Base-by-base conservation (phyloP, 116 monocot genomes). In the Iris pallida region DNA sequence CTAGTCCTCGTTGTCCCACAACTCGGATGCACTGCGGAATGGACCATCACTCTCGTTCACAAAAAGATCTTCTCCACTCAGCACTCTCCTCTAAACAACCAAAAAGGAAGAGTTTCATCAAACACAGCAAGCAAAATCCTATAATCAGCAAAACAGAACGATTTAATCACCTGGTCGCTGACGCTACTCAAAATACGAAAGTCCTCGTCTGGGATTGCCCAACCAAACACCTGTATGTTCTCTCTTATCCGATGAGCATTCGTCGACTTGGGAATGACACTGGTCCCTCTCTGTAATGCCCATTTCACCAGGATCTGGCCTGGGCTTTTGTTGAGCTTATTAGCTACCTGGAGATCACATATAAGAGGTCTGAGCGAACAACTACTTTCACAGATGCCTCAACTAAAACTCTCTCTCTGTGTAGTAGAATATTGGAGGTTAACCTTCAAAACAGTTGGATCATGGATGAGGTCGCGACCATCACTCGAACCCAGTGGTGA, bases 221-320 rank as follows among this genome's bases (percentile, higher is more conserved):
- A 89, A 7, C 82, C 79, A 63, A 89, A 82, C 0, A 89, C 70
- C 11, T 82, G 77, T 6, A 85, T 66, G 41, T 89, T 85, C 75
- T 83, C 89, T 16, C 68, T 69, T 8, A 85, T 89, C 45, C 89
- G 77, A 4, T 79, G 77, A 0, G 57, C 63, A 7, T 82, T 52
- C 8, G 68, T 74, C 4, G 80, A 77, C 14, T 85, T 89, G 4
- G 85, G 85, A 11, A 89, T 82, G 13, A 69, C 79, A 57, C 89
- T 89, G 7, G 82, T 80, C 11, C 85, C 89, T 42, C 82, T 74
- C 45, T 72, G 80, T 20, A 80, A n/a, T 11, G 59, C 71, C 80
- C 81, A 85, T 61, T 57, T 78, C 45, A 81, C 12, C 12, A 81
- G 71, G 11, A 85, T 59, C 51, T 85, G 85, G 0, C 57, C 78